Conservation (phyloP, 345 rosid genomes). For the Sonneratia alba region DNA sequence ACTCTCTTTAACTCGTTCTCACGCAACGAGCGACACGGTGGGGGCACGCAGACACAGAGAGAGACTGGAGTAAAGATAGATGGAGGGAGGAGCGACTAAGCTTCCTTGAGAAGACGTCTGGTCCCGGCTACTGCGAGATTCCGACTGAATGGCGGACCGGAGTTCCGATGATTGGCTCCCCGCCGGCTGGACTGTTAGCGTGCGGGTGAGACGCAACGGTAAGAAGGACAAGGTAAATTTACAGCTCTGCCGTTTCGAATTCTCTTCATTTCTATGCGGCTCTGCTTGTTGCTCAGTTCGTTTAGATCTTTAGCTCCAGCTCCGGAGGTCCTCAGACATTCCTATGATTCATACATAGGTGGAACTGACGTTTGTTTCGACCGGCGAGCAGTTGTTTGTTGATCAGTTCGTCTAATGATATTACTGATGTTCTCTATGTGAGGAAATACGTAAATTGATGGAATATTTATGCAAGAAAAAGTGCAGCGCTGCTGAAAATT, state of each 20-base stretch:
- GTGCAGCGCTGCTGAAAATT: neutral
- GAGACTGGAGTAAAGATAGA: neutral
- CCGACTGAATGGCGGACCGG: constrained; percentile 18
- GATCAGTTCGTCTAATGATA: neutral
- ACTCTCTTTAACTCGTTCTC: neutral
- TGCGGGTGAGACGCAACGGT: constrained; percentile 47
- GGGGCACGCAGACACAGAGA: neutral
- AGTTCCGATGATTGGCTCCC: constrained; percentile 35
- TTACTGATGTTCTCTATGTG: neutral
- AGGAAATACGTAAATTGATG: neutral
- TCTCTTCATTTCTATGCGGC: neutral
- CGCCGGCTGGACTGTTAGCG: constrained; percentile 53
- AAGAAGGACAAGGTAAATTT: constrained; percentile 60
- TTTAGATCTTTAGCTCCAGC: neutral
- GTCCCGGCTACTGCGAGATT: constrained; percentile 12
- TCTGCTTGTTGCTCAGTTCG: neutral
- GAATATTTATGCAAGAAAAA: neutral
- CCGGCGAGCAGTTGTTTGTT: neutral
- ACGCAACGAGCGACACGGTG: neutral
- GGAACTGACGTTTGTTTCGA: neutral
- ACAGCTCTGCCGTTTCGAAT: neutral
- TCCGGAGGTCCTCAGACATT: neutral
- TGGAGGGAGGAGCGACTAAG: too few relatives aligned
- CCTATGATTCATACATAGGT: neutral
- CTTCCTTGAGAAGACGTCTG: neutral